Conservation (phyloP, 2,329 filamentous ascomycete species). For the Penicillium sp. region DNA sequence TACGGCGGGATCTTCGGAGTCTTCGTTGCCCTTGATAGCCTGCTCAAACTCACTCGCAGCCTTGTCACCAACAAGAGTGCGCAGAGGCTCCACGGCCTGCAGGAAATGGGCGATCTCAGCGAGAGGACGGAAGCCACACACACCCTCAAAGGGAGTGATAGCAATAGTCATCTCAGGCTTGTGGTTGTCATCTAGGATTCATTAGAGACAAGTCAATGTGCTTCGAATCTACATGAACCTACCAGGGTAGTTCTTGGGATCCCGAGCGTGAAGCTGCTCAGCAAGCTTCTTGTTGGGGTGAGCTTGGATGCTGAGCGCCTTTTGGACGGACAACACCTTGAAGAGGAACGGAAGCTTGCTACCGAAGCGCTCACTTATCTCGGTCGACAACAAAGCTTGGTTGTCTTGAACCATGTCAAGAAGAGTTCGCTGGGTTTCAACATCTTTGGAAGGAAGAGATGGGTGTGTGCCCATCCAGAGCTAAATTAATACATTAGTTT, state of each 20-base stretch:
- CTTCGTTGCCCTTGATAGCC: constrained; percentile 57
- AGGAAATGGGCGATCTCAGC: constrained; percentile 86
- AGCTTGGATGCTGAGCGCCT: constrained; percentile 94
- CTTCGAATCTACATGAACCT: constrained; percentile 8
- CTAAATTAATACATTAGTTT: constrained; percentile 47
- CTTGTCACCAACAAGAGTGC: constrained; percentile 61
- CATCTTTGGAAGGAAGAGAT: constrained; percentile 88
- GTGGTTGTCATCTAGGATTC: constrained; percentile 85
- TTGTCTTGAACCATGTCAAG: constrained; percentile 88
- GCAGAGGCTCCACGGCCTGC: constrained; percentile 63
- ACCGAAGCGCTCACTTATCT: constrained; percentile 73
- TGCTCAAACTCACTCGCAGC: constrained; percentile 57
- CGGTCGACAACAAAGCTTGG: constrained; percentile 72
- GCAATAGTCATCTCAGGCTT: constrained; percentile 99
- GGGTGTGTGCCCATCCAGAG: constrained; percentile 99
- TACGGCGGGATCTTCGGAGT: constrained; percentile 47
- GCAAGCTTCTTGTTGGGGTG: constrained; percentile 95
- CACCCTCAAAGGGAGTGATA: constrained; percentile 90
- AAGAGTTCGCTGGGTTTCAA: constrained; percentile 79
- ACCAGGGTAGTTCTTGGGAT: constrained; percentile 89
- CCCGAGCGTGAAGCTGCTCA: constrained; percentile 79
- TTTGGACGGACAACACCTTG: constrained; percentile 95
- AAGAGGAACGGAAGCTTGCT: constrained; percentile 91
- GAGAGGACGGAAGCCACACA: constrained; percentile 92
- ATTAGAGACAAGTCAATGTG: not conserved